Evolutionary conservation across 1,284 basidiomycete species (phyloP).

Genomic region (Xerocomus nothofagi): DNA sequence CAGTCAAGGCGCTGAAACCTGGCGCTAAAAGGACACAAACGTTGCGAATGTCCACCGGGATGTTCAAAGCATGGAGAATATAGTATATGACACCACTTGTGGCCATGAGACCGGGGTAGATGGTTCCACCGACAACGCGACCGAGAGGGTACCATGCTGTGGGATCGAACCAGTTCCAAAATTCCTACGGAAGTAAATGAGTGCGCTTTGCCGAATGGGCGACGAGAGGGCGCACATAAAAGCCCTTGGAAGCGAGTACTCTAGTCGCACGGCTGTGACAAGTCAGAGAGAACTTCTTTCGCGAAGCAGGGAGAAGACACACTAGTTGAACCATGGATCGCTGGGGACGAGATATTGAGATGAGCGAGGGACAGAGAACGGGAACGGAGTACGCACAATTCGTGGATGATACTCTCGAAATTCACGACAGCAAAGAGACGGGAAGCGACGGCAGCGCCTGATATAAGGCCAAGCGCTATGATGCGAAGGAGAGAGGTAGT

Average conservation of each 20-base stretch:
- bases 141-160: conserved; percentile 99
- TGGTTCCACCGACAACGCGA: conserved; percentile 95
- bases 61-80: conserved; percentile 81
- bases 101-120: conserved; percentile 98
- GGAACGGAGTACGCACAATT: conserved; percentile 70
- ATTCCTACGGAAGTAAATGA: conserved; percentile 64
- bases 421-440: conserved; percentile 97
- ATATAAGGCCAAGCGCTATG: conserved; percentile 84
- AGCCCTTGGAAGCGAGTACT: conserved; percentile 88
- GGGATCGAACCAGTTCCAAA: conserved; percentile 99
- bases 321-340: conserved; percentile 99
- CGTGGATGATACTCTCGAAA: conserved; percentile 99
- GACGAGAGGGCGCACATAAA: conserved; percentile 70
- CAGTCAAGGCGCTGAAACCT: conserved; percentile 94
- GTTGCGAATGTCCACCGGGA: conserved; percentile 97
- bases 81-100: conserved; percentile 98
- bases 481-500: conserved; percentile 84
- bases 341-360: conserved; percentile 41
- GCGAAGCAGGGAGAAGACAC: conserved; percentile 37
- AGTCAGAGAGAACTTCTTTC: conserved; percentile 4
- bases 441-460: conserved; percentile 91
- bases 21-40: conserved; percentile 97
- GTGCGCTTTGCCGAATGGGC: not conserved
- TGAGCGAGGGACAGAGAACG: conserved; percentile 7
- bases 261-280: conserved; percentile 79